Conservation (phyloP, 345 rosid genomes). For the Eucalyptus sideroxylon region DNA sequence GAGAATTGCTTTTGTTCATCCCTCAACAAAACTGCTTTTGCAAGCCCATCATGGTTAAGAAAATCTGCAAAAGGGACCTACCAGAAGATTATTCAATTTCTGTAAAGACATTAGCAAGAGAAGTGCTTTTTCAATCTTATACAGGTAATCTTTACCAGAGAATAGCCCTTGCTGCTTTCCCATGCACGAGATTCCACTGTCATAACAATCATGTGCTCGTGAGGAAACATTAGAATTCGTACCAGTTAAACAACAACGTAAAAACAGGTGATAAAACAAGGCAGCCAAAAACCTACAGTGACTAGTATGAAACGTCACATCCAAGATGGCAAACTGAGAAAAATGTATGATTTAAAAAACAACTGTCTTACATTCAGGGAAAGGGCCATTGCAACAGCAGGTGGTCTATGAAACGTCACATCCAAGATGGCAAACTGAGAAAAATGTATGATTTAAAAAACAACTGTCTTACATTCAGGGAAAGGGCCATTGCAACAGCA, state of each 20-base stretch:
- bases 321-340: neutral
- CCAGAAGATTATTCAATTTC: constrained; percentile 1
- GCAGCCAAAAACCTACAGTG: neutral
- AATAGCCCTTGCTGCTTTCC: constrained; percentile 54
- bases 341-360: neutral
- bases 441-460: neutral
- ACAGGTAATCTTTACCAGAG: constrained; percentile 40
- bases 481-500: neutral
- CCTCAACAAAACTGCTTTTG: constrained; percentile 47
- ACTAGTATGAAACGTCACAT: neutral
- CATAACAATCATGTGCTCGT: neutral
- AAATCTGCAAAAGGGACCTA: constrained; percentile 97
- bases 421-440: neutral
- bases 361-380: neutral
- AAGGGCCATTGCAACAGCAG: neutral
- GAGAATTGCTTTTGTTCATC: constrained; percentile 55
- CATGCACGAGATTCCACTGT: constrained; percentile 90
- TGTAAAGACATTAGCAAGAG: neutral
- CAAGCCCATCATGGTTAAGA: constrained; percentile 64
- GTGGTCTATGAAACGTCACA: neutral
- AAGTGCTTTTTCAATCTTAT: neutral
- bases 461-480: neutral
- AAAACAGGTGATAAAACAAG: neutral
- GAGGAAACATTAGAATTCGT: neutral
- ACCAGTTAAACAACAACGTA: neutral